Base-by-base conservation (phyloP, 352 stramenopile genomes). In the Pythium rhizo-oryzae region DNA sequence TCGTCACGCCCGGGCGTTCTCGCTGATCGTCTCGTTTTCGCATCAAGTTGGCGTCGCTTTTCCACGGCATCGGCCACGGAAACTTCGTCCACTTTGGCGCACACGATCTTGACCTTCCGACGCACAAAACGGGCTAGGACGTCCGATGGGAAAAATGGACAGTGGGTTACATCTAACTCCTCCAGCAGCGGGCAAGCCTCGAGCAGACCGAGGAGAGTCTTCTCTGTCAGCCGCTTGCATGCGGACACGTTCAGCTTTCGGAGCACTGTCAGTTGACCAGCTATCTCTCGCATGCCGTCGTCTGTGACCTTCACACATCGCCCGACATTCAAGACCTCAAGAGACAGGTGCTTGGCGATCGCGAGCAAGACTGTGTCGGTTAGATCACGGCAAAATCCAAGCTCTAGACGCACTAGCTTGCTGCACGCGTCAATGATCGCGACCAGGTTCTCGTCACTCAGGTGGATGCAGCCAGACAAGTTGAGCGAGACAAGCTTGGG, bases 301-400 rank as follows among this genome's bases (percentile, higher is more conserved):
- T 97, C 91, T 3, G 93, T 96, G 39, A 98, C 76, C 44, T 88
- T 91, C 41, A 82, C 57, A 52, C 87, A 96, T 0, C 85, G 75
- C 16, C 76, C 78, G 9, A 96, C 25, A 35, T 86, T 92, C 12
- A 96, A 62, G 41, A 79, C 71, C 61, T 96, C 90, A 0, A 98
- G 71, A 62, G 88, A 96, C 18, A 98, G 72, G 8, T 87, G 79
- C 35, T 90, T 79, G 16, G 89, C 83, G 57, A 98, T 85, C 23
- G 78, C 68, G 7, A 76, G 74, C 24, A 97, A 56, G 18, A 84
- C 78, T 13, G 33, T 74, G 63, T 98, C 90, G 2, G 90, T 92
- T 9, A 98, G 57, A 25, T 95, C 82, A 5, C 89, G 86, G 59
- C 92, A 98, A 44, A 95, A 93, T 0, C 69, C 84, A 1, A 98